Base-by-base conservation (phyloP, 257 asterid genomes). In the Paulownia fortunei region DNA sequence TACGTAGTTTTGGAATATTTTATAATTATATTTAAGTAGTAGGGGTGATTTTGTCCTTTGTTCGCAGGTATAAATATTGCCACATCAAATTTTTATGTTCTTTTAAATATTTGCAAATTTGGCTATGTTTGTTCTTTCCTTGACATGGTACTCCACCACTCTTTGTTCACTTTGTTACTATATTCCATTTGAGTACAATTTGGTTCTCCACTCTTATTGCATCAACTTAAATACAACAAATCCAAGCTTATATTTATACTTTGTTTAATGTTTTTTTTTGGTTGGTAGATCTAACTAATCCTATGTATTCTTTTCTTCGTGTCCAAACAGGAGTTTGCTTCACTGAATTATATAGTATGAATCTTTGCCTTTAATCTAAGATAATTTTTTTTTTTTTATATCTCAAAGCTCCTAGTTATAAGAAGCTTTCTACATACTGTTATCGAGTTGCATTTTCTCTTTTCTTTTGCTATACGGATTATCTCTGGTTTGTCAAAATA, bases 231-330 rank as follows among this genome's bases (percentile, higher is more conserved):
- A 23, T 56, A 56, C 66, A 26, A 59, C 66, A 7, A 26, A 59
- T 59, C 21, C 37, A 4, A 59, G 5, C 66, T 10, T 30, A 26
- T 59, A 4, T 56, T 37, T 56, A 6, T 19, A n/a, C 8, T n/a
- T 34, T 36, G 27, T 18, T 18, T 37, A 18, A 64, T n/a, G 18
- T 39, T 37, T 39, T 13, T 8, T 18, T 12, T 19, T 9, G 54
- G 52, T 65, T 39, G 52, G 72, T 65, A 10, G 55, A 65, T 42
- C 73, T 21, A 67, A 69, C 60, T 69, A 69, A 46, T 67, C 12
- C 54, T 41, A 5, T 67, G 15, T 42, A 67, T 67, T 32, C 39
- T 67, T 67, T 67, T 24, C 39, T 42, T 65, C 46, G 15, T 19
- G 72, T 65, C 55, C 72, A 39, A 39, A 65, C 10, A 39, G 52